These are phyloP conservation scores for Beauveria rudraprayagi DNA, from an alignment of 2,329 filamentous ascomycete genomes.

Conservation along the genomic window DNA sequence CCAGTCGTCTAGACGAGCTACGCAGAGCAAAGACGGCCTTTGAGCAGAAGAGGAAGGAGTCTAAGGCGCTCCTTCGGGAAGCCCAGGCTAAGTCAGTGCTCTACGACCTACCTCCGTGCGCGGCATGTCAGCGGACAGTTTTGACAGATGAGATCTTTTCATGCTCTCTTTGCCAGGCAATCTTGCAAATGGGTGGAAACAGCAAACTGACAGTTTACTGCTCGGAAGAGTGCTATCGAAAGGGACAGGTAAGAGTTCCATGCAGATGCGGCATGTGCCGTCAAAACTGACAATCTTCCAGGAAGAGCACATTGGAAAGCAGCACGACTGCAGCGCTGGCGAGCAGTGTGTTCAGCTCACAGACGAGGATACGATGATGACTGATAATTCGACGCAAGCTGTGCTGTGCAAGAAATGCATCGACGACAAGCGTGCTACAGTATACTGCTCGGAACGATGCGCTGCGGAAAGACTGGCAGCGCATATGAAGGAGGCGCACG, in stretches of 20 bases:
- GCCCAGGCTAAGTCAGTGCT: conserved; percentile 26
- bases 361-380: conserved; percentile 34
- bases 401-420: conserved; percentile 37
- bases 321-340: conserved; percentile 35
- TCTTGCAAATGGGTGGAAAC: conserved; percentile 28
- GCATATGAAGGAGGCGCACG: conserved; percentile 30
- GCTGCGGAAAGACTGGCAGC: conserved; percentile 32
- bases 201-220: conserved; percentile 36
- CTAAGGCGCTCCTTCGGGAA: conserved; percentile 26
- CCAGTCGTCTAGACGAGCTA: conserved; percentile 36
- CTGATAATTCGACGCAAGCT: conserved; percentile 20
- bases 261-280: no score
- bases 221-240: conserved; percentile 32
- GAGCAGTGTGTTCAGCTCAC: conserved; percentile 30
- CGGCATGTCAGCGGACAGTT: conserved; percentile 28
- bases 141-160: conserved; percentile 30
- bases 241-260: conserved; percentile 32
- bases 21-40: conserved; percentile 40
- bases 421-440: conserved; percentile 25
- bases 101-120: conserved; percentile 32
- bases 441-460: conserved; percentile 37
- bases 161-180: conserved; percentile 38
- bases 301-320: conserved; percentile 30
- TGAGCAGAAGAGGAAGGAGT: conserved; percentile 35
- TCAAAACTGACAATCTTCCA: conserved; percentile 15